Evolutionary conservation across 2,329 filamentous ascomycete species (phyloP), one percentile per base, ranked within the genome.

Genomic region (Aureobasidium sp.): DNA sequence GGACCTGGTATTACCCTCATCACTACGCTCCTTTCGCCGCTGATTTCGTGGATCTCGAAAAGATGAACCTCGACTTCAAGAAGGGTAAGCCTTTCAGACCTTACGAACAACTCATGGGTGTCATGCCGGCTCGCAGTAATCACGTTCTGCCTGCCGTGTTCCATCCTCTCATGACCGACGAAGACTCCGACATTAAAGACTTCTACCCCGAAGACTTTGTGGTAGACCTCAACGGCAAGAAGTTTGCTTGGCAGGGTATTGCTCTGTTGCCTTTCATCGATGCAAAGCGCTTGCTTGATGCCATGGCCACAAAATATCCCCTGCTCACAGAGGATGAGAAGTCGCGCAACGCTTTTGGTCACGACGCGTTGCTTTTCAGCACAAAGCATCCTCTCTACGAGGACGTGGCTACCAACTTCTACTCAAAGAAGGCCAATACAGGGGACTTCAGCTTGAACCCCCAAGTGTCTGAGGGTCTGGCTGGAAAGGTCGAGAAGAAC

Each of bases 1-100:
- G 95, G 94, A 95, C 93, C 58, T 99, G 94, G 94, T 99, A 94
- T 73, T 99, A 97, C 71, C 94, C 94, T 0, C 96, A 97, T 71
- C 94, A 99, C 72, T 99, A 99, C 72, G 95, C 94, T 1, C 94
- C 95, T 3, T 99, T 99, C 72, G 94, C 94, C 2, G 89, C 91
- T 58, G 94, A 99, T 74, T 99, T 99, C 73, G 87, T 89, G 63
- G 87, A 92, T 61, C 81, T 99, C 49, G 84, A 81, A 58, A 86
- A 91, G 67, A 85, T 96, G 80, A 81, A 89, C 35, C 84, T 96
- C 66, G 79, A 82, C 19, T 99, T 99, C 68, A 83, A 90, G 63
- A 90, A 92, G 73, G 93, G 93, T 12, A 85, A 81, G 53, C 89
- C 91, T 4, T 97, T 96, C 68, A 88, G 82, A 67, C 95, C 94